Conservation (phyloP, 176 grass and related monocot genomes). For the Oryza punctata region DNA sequence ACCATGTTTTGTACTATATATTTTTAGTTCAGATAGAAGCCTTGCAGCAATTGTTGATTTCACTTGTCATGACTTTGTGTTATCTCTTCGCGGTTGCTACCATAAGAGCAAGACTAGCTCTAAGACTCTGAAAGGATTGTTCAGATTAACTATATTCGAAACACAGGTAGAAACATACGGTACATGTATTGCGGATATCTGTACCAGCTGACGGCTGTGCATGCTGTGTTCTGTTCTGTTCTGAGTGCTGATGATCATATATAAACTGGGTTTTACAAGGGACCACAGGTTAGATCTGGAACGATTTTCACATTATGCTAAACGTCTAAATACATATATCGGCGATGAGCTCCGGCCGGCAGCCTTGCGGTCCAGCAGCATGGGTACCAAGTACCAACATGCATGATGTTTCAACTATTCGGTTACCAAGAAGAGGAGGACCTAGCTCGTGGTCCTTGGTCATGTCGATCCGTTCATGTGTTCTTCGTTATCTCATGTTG, state of each 20-base stretch:
- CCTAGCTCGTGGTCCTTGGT: neutral
- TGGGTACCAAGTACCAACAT: slow-evolving; percentile 7
- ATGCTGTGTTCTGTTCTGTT: neutral
- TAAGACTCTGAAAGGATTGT: neutral
- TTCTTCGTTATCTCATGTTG: neutral
- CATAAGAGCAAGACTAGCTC: neutral
- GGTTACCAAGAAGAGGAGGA: neutral
- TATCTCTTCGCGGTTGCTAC: neutral
- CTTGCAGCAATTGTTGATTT: neutral
- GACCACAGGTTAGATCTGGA: neutral
- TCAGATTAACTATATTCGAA: neutral
- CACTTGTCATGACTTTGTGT: neutral
- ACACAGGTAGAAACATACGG: neutral
- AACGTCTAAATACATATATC: neutral
- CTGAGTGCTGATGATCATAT: neutral
- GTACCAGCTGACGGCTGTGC: neutral
- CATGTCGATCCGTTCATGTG: neutral
- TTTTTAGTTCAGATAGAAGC: neutral
- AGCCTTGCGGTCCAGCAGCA: slow-evolving; percentile 3
- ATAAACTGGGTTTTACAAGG: neutral
- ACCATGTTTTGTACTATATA: neutral
- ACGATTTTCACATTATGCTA: neutral
- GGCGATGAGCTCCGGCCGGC: neutral
- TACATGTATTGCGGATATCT: neutral
- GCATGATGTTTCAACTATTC: neutral